Base-by-base conservation (phyloP, 1,284 basidiomycete genomes). In the Cutaneotrichosporon spelunceum region DNA sequence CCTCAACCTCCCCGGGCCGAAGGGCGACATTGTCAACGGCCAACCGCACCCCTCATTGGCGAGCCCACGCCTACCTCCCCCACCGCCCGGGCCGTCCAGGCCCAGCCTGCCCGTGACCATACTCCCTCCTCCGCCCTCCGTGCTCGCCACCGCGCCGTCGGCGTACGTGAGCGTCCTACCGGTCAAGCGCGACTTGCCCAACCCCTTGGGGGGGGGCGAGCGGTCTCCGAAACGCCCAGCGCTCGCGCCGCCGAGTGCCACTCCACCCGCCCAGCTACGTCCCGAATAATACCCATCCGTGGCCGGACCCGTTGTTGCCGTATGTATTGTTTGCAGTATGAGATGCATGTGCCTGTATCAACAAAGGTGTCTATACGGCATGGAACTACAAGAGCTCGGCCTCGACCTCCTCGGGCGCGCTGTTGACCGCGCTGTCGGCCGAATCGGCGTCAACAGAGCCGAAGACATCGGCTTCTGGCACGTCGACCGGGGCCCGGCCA, bases 281-380 rank as follows among this genome's bases (percentile, higher is more conserved):
- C 10, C 45, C 13, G 45, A 47, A 24, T 47, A 47, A 26, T 45
- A 21, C n/a, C 44, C 44, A 45, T 23, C n/a, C 21, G 21, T 45
- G 44, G n/a, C n/a, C 4, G 44, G 24, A 7, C 23, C 23, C 13
- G 8, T 47, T 26, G 45, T 26, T 11, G 23, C 45, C 23, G 23
- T 47, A 26, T 50, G 8, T 27, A 50, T 50, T 53, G 33, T 53
- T 34, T 39, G 52, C 21, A 42, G 14, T 26, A n/a, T 13, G 42
- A 36, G 36, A 45, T 56, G 54, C 54, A 56, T 56, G 54, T 56
- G 45, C 42, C 54, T 56, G 54, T 56, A 56, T 45, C 42, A 45
- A 33, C 30, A 14, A 34, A 23, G 52, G 23, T 16, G 30, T 53
- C 36, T 21, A 13, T 21, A 21, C 24, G 9, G 21, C 6, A 36